phyloP scores from a whole-genome alignment of 169 alveolate species.

The Cryptosporidium tyzzeri region DNA sequence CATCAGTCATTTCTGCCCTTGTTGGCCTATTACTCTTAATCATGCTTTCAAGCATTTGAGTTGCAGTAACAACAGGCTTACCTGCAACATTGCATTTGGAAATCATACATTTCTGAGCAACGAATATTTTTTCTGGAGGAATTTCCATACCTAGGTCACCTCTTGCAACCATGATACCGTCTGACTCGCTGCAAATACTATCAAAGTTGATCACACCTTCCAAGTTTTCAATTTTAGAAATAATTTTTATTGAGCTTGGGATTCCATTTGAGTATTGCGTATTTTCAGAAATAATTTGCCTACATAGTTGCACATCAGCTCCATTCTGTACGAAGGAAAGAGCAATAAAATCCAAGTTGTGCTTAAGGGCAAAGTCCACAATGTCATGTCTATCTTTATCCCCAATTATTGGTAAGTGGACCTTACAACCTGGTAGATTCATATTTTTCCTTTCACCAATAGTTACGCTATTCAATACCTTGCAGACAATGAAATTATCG shows the following conservation, averaged over 20 bases:
- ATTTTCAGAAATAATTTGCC: slow-evolving; percentile 82
- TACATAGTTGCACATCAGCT: slow-evolving; percentile 83
- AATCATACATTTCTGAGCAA: slow-evolving; percentile 97
- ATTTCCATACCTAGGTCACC: slow-evolving; percentile 99
- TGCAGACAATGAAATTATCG: slow-evolving; percentile 86
- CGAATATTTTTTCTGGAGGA: slow-evolving; percentile 96
- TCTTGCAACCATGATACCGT: slow-evolving; percentile 99
- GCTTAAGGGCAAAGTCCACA: slow-evolving; percentile 95
- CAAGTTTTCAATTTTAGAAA: slow-evolving; percentile 97
- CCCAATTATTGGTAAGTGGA: slow-evolving; percentile 96
- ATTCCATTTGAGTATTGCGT: slow-evolving; percentile 75
- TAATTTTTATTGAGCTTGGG: slow-evolving; percentile 95
- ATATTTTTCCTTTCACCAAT: slow-evolving; percentile 97
- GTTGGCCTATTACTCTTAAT: slow-evolving; percentile 97
- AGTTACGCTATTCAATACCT: slow-evolving; percentile 92
- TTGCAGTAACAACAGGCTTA: slow-evolving; percentile 98
- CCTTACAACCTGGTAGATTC: slow-evolving; percentile 98
- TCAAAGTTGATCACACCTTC: slow-evolving; percentile 96
- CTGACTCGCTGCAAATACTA: slow-evolving; percentile 93
- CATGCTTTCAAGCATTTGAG: slow-evolving; percentile 99
- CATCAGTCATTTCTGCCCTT: slow-evolving; percentile 99
- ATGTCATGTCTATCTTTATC: slow-evolving; percentile 97
- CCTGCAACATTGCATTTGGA: slow-evolving; percentile 94
- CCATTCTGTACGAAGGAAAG: slow-evolving; percentile 90
- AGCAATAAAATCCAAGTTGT: slow-evolving; percentile 95